Evolutionary conservation across 139 green algal species (phyloP), one percentile per base, ranked within the genome.

Genomic region (Picochlorum sp.): DNA sequence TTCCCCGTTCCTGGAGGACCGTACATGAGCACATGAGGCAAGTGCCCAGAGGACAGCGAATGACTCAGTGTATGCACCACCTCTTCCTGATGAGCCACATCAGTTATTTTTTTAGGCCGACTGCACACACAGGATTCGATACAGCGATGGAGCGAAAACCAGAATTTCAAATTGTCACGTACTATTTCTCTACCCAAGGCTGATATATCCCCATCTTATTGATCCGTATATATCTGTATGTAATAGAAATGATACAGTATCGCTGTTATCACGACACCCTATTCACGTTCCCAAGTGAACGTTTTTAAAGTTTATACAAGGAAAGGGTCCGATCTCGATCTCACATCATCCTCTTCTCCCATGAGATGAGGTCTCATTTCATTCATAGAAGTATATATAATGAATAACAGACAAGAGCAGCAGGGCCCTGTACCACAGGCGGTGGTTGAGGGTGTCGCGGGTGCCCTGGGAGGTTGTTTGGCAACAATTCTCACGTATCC

Each of bases 1-100:
- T 89, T 92, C 47, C 85, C 83, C 80, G 96, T 99, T n/a, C 94
- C 94, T 23, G 94, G 94, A 2, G 94, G 94, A 1, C 94, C 94
- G 68, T 98, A 99, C 20, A 99, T 80, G 49, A 99, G 79, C 54
- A 99, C 69, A 65, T 99, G 94, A 1, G 94, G 94, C 44, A 99
- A 84, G 65, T 77, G 71, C 63, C 80, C 84, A 18, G 88, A 89
- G 15, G 92, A 75, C 30, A 98, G 62, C 0, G 93, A 87, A 3
- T 77, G 79, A 26, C 85, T 80, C 4, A 98, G 81, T 3, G 90
- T 94, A 13, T 74, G 68, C 10, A 98, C 85, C 1, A 98, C 93
- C 64, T 97, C 86, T 28, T 95, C 86, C 63, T 98, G 93, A 63
- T 96, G 79, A 6, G 86, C 85, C 4, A 98, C 92, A n/a, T 98